phyloP scores from a whole-genome alignment of 768 basidiomycete genomes.

The Russula ochroleuca region DNA sequence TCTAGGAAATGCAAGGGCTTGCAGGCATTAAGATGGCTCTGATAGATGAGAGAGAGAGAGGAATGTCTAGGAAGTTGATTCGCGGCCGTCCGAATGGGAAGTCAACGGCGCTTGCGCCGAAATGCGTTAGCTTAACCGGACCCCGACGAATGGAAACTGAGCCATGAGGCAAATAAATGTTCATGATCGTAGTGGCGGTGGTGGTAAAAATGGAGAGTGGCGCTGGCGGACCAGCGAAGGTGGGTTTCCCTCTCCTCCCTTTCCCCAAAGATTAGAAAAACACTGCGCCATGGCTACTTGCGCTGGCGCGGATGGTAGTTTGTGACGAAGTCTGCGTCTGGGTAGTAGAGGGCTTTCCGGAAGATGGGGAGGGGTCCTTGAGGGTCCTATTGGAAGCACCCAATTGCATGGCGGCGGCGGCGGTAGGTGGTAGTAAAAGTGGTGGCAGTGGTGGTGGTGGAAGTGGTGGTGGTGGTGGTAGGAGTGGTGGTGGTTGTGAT shows the following conservation, averaged over 20 bases:
- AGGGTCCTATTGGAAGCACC: neutral
- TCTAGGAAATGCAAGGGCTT: conserved; percentile 11
- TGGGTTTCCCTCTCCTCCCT: neutral
- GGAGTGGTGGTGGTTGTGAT: neutral
- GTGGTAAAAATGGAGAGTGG: neutral
- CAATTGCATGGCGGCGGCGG: conserved; percentile 1
- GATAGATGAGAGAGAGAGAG: neutral
- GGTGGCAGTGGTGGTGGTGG: neutral
- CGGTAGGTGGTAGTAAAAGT: neutral
- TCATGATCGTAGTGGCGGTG: neutral
- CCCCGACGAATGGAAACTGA: neutral
- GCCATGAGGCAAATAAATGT: neutral
- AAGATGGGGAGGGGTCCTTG: conserved; percentile 19
- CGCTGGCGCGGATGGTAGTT: conserved; percentile 19
- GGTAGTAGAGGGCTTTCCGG: conserved; percentile 14
- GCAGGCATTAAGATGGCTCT: neutral
- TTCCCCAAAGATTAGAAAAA: conserved; percentile 11
- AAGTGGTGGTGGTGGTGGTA: neutral
- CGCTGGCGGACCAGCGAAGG: neutral
- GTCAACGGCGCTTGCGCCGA: conserved; percentile 3
- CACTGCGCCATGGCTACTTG: conserved; percentile 22
- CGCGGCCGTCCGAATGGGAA: neutral
- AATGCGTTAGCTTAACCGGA: neutral
- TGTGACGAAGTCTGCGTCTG: conserved; percentile 22
- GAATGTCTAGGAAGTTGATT: neutral